phyloP scores from a whole-genome alignment of 225 moss, liverwort and hornwort genomes.

The Physcomitrium patens region DNA sequence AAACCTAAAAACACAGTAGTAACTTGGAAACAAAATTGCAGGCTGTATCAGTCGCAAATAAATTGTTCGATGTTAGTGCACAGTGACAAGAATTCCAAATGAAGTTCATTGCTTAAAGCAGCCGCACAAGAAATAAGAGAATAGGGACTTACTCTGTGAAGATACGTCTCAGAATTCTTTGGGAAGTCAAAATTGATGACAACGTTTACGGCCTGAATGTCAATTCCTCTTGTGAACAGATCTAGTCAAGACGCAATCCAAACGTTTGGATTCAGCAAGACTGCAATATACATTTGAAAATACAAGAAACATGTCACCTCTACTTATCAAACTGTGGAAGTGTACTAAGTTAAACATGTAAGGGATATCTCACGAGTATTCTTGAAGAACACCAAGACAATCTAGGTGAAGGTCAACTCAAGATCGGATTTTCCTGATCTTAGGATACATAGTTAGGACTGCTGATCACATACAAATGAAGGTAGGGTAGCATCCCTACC shows the following conservation, averaged over 20 bases:
- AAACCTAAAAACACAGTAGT: neutral
- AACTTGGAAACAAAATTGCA: neutral
- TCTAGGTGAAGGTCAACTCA: neutral
- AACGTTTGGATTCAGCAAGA: conserved; percentile 22
- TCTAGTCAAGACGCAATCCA: conserved; percentile 42
- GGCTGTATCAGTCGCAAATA: neutral
- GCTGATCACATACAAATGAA: neutral
- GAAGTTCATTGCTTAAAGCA: neutral
- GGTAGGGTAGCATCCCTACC: conserved; percentile 28
- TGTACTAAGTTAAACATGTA: neutral
- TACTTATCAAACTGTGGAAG: neutral
- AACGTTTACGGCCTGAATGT: conserved; percentile 71
- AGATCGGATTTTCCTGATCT: neutral
- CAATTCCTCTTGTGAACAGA: conserved; percentile 71
- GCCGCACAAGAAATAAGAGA: neutral
- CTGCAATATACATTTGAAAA: conserved; percentile 3
- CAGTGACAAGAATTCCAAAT: neutral
- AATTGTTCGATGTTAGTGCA: too few relatives aligned
- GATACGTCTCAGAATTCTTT: conserved; percentile 69
- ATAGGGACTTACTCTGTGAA: conserved; percentile 58
- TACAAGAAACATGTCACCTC: neutral
- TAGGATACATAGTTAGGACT: conserved; percentile 6
- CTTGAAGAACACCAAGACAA: conserved; percentile 9
- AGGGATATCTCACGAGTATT: neutral
- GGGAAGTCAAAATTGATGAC: conserved; percentile 77